Evolutionary conservation across 192 early-diverging fungal species (phyloP), one percentile per base, ranked within the genome.

Genomic region (Umbelopsis vinacea): DNA sequence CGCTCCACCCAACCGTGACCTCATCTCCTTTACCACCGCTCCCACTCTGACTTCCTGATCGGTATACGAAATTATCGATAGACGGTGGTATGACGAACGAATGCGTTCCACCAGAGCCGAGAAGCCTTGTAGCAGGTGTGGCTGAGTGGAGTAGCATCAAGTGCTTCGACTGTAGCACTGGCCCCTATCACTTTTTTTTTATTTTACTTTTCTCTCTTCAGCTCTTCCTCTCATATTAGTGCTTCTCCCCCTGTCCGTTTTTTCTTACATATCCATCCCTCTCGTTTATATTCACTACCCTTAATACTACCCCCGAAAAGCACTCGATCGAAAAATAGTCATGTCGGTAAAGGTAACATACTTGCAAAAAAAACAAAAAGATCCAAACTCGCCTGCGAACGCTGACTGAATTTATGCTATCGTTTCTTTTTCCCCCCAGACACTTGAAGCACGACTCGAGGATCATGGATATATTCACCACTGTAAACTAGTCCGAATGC

Each of bases 381-480:
- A 43, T 29, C 40, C 40, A 43, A 50, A 19, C 6, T 6, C 19
- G 7, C 17, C 4, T 50, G 7, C 15, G 14, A 17, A 17, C 15
- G 9, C n/a, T 50, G 48, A 15, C 48, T 50, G 48, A 50, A 50
- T 50, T 50, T 50, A n/a, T 50, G 15, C 15, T 50, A 50, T 15
- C 48, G 48, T 6, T 37, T 0, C 26, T 29, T 63, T 15, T n/a
- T n/a, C n/a, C 26, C 11, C 37, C 21, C 50, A 70, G 69, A 54
- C 45, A 54, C 69, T 70, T 54, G 69, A 70, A 43, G 50, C 48
- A 50, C 69, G 69, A 5, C 69, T 70, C 22, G 53, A 52, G 35
- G 69, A 70, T 11, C 69, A 70, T 43, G 69, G 69, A 52, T 70
- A 70, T 22, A 35, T 52, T 12, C 69, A 70, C 47, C 48, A 54